Evolutionary conservation across 2,329 filamentous ascomycete genomes (phyloP), one percentile per base, ranked within the genome.

Genomic region (Diaporthe ampelina): DNA sequence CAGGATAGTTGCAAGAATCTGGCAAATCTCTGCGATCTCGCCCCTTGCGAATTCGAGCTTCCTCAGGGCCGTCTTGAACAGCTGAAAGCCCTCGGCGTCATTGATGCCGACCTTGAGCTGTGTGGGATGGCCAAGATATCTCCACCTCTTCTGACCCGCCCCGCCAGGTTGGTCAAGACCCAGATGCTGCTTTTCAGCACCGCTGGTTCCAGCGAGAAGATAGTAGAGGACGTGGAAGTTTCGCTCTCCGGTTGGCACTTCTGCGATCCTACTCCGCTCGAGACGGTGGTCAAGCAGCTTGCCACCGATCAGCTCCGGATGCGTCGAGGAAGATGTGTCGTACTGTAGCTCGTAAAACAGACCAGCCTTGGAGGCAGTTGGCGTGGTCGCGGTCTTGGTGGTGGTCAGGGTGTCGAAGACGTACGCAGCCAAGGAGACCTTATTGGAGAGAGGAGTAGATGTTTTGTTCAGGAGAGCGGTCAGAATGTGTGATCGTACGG

Each of bases 221-320:
- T 99, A 99, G 86, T 99, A 99, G 11, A 99, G 88, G 35, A 97
- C 90, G 83, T 99, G 97, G 82, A 98, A 98, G 83, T 97, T 98
- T 58, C 97, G 93, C 85, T 99, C 97, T 79, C 97, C 97, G 0
- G 97, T 98, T 0, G 97, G 97, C 0, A 98, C 95, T 54, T 95
- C 91, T 37, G 97, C 92, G 76, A 99, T 95, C 76, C 97, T 91
- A 84, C 95, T 98, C 73, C 97, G 89, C 84, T 99, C 97, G 63
- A 99, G 87, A 78, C 97, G 91, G 83, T 99, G 97, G 79, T 98
- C 95, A 58, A 99, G 88, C 21, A 99, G 88, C 84, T 99, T 98
- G 78, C 95, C 96, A 84, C 97, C 97, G 77, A 99, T 94, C 37
- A 99, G 88, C 3, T 95, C 92, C 1, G 97, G 97, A 80, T 94